Evolutionary conservation across 1,139 yeast species (phyloP).

Genomic region (Suhomyces chickasaworum): DNA sequence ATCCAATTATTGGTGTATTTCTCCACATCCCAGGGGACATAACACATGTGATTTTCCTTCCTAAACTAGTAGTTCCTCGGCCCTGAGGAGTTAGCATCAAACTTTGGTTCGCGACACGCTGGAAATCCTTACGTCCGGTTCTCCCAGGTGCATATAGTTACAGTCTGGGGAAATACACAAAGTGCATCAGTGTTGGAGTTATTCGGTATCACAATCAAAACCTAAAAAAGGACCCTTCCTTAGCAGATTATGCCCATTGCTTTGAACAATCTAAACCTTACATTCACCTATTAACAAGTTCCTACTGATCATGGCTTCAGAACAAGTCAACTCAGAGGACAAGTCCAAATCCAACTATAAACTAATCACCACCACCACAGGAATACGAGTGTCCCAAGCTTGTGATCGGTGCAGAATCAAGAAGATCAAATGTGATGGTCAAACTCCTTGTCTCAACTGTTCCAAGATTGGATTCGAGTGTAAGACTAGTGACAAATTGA

Average conservation of each 20-base stretch:
- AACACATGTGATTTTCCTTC: constrained; percentile 4
- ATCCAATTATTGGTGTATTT: not conserved
- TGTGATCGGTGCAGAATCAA: constrained; percentile 79
- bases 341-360: constrained; percentile 32
- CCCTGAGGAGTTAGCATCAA: not conserved
- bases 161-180: constrained; percentile 8
- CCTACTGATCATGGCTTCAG: constrained; percentile 4
- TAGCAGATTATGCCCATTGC: constrained; percentile 1
- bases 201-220: not conserved
- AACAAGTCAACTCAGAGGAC: constrained; percentile 11
- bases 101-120: not conserved
- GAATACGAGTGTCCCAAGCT: constrained; percentile 67
- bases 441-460: constrained; percentile 71
- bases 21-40: not conserved
- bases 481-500: constrained; percentile 68
- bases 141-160: not conserved
- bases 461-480: constrained; percentile 65
- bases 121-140: constrained; percentile 5
- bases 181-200: not conserved
- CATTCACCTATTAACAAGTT: not conserved
- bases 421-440: constrained; percentile 76
- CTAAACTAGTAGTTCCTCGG: constrained; percentile 2
- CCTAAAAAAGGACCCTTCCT: not conserved
- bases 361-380: constrained; percentile 43
- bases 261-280: not conserved